phyloP scores from a whole-genome alignment of 2,329 filamentous ascomycete genomes.

The Exophiala phaeomuriformis region DNA sequence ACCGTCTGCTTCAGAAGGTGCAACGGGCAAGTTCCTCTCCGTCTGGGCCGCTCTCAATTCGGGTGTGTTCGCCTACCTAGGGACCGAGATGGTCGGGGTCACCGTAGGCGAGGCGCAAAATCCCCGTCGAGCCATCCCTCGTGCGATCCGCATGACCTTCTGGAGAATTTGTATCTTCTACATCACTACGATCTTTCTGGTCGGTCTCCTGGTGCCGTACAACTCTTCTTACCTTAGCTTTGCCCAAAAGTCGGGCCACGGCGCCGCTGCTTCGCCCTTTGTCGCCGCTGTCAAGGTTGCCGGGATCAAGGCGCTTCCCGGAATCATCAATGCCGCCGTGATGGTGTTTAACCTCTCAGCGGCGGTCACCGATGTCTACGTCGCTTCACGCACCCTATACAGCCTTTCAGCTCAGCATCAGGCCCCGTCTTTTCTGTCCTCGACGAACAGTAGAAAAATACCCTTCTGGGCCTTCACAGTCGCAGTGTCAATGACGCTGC shows the following conservation, averaged over 20 bases:
- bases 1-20: conserved; percentile 29
- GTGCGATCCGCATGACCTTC: conserved; percentile 38
- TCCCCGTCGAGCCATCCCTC: conserved; percentile 34
- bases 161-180: conserved; percentile 66
- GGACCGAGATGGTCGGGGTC: conserved; percentile 46
- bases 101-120: conserved; percentile 43
- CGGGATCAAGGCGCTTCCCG: background rate
- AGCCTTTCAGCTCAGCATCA: conserved; percentile 27
- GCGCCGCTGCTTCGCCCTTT: conserved; percentile 59
- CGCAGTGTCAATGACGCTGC: conserved; percentile 54
- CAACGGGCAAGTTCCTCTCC: conserved; percentile 35
- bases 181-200: conserved; percentile 61
- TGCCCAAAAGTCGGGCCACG: conserved; percentile 49
- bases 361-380: conserved; percentile 36
- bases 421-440: conserved; percentile 45
- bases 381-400: conserved; percentile 32
- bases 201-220: conserved; percentile 70
- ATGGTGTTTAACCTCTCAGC: background rate
- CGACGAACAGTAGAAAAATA: conserved; percentile 45
- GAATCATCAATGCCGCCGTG: background rate
- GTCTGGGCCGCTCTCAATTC: background rate
- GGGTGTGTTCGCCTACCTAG: conserved; percentile 30
- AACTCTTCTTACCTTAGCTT: conserved; percentile 46
- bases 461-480: conserved; percentile 57
- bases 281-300: background rate